phyloP scores from a whole-genome alignment of 805 yeast genomes.

The Maudiozyma serrabonitensis region DNA sequence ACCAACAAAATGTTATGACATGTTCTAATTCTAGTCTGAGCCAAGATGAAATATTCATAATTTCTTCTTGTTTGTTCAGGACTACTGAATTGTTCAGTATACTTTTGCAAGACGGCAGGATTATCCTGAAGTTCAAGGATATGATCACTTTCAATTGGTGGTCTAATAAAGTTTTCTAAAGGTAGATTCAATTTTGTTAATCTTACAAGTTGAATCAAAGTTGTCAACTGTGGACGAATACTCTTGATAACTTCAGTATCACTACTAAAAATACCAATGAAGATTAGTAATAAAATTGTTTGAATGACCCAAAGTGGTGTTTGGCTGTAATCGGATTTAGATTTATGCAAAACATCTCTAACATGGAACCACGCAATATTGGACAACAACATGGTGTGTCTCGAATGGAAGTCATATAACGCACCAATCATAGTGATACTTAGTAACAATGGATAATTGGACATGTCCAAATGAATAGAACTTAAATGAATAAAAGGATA shows the following conservation, averaged over 20 bases:
- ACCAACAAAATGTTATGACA: constrained; percentile 55
- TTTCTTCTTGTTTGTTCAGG: constrained; percentile 27
- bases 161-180: constrained; percentile 37
- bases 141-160: constrained; percentile 34
- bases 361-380: constrained; percentile 60
- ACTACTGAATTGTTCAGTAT: constrained; percentile 21
- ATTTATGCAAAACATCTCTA: constrained; percentile 54
- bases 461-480: constrained; percentile 41
- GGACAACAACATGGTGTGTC: constrained; percentile 61
- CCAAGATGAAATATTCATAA: constrained; percentile 46
- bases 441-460: constrained; percentile 54
- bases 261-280: constrained; percentile 72
- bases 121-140: constrained; percentile 38
- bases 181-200: constrained; percentile 59
- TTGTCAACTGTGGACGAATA: constrained; percentile 71
- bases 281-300: constrained; percentile 67
- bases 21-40: constrained; percentile 73
- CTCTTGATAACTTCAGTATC: constrained; percentile 60
- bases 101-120: constrained; percentile 35
- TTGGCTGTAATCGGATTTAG: constrained; percentile 35
- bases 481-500: constrained; percentile 60
- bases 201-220: constrained; percentile 69
- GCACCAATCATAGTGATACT: constrained; percentile 88
- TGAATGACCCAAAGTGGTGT: constrained; percentile 86
- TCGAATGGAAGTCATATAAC: constrained; percentile 67